Evolutionary conservation across 169 alveolate genomes (phyloP).

Genomic region (Plasmodium inui): DNA sequence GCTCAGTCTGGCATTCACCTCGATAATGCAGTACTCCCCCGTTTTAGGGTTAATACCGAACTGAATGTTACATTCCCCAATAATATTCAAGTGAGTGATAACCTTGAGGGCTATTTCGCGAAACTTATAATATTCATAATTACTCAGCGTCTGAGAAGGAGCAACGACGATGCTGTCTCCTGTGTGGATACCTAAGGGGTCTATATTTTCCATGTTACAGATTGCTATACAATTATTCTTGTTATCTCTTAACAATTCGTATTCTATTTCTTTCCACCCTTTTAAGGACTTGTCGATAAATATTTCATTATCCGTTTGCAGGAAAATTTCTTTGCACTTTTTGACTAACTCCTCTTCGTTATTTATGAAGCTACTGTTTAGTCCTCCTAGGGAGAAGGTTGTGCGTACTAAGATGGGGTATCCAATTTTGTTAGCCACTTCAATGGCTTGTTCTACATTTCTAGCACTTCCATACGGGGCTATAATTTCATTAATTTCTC

Average conservation of each 20-base stretch:
- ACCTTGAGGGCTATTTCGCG: slow-evolving; percentile 90
- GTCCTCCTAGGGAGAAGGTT: slow-evolving; percentile 87
- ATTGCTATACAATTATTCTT: slow-evolving; percentile 91
- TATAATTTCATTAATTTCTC: slow-evolving; percentile 87
- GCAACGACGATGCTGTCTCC: slow-evolving; percentile 94
- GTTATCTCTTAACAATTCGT: slow-evolving; percentile 90
- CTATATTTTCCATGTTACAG: slow-evolving; percentile 92
- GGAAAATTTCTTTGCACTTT: slow-evolving; percentile 80
- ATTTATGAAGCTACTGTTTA: slow-evolving; percentile 89
- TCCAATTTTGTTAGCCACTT: slow-evolving; percentile 87
- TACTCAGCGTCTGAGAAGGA: slow-evolving; percentile 91
- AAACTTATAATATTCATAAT: slow-evolving; percentile 87
- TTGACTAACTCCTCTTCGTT: slow-evolving; percentile 84
- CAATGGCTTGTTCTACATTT: slow-evolving; percentile 80
- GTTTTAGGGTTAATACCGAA: slow-evolving; percentile 90
- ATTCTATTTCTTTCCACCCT: slow-evolving; percentile 93
- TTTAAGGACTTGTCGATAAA: slow-evolving; percentile 89
- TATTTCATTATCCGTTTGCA: slow-evolving; percentile 83
- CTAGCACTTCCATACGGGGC: slow-evolving; percentile 88
- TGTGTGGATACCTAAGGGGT: slow-evolving; percentile 94
- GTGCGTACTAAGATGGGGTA: slow-evolving; percentile 92
- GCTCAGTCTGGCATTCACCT: slow-evolving; percentile 92
- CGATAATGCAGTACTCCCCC: slow-evolving; percentile 89
- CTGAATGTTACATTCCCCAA: slow-evolving; percentile 93
- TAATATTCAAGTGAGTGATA: slow-evolving; percentile 88